Evolutionary conservation across 768 basidiomycete species (phyloP).

Genomic region (Lentinula lateritia): DNA sequence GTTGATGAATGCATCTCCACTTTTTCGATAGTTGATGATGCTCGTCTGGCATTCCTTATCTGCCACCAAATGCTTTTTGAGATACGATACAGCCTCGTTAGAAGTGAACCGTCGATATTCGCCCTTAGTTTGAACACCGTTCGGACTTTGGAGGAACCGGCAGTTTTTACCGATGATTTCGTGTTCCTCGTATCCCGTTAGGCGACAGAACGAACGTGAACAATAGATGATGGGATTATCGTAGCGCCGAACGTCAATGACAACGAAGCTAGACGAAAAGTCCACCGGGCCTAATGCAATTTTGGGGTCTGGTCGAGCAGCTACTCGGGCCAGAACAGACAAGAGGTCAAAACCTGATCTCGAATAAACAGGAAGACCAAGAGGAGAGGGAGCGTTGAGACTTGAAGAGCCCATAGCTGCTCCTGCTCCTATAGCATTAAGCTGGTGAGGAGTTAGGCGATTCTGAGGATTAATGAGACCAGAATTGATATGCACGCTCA

Average conservation of each 20-base stretch:
- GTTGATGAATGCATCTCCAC: constrained; percentile 84
- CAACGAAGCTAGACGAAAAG: constrained; percentile 85
- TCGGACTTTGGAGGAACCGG: constrained; percentile 84
- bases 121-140: constrained; percentile 30
- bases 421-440: not conserved
- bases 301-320: constrained; percentile 64
- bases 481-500: constrained; percentile 6
- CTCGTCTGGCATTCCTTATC: constrained; percentile 87
- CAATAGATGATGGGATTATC: constrained; percentile 92
- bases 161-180: constrained; percentile 91
- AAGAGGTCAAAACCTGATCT: constrained; percentile 88
- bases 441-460: not conserved
- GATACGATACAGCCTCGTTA: constrained; percentile 52
- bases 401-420: not conserved
- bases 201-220: constrained; percentile 71
- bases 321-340: constrained; percentile 74
- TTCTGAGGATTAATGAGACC: constrained; percentile 6
- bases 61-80: constrained; percentile 60
- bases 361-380: constrained; percentile 70
- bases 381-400: constrained; percentile 24
- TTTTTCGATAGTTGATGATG: constrained; percentile 85
- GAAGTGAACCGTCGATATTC: constrained; percentile 51
- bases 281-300: constrained; percentile 89
- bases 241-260: constrained; percentile 75
- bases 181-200: constrained; percentile 68